Evolutionary conservation across 2,329 filamentous ascomycete genomes (phyloP).

Genomic region (Plectosphaerella plurivora): DNA sequence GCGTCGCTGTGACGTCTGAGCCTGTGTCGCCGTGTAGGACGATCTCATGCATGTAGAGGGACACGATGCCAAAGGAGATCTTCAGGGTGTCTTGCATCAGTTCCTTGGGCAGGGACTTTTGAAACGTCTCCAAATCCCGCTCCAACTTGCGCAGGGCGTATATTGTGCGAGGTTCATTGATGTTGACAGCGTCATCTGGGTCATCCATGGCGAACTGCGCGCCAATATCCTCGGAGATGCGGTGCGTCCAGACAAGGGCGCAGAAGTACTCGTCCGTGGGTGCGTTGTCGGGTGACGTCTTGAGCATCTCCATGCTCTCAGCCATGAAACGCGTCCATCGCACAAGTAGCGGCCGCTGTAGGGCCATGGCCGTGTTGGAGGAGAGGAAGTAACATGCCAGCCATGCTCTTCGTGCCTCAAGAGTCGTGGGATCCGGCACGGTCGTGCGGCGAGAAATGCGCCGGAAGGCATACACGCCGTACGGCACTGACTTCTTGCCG

Average conservation of each 20-base stretch:
- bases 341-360: constrained; percentile 57
- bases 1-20: constrained; percentile 40
- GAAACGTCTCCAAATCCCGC: constrained; percentile 58
- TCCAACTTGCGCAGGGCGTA: constrained; percentile 63
- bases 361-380: constrained; percentile 55
- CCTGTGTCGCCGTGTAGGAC: constrained; percentile 61
- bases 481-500: constrained; percentile 8
- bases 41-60: constrained; percentile 72
- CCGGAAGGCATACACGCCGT: constrained; percentile 8
- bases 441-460: constrained; percentile 36
- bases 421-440: constrained; percentile 45
- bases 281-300: constrained; percentile 48
- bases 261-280: constrained; percentile 55
- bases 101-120: constrained; percentile 45
- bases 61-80: constrained; percentile 61
- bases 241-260: constrained; percentile 55
- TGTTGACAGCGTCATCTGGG: constrained; percentile 43
- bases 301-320: constrained; percentile 53
- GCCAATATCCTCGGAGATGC: constrained; percentile 64
- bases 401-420: constrained; percentile 57
- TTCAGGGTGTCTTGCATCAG: constrained; percentile 54
- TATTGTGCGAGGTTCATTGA: constrained; percentile 60
- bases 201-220: constrained; percentile 66
- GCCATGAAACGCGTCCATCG: constrained; percentile 57
- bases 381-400: constrained; percentile 56